A percentile compares a stretch with the other conserved stretches of the same genome.
phyloP scores from a whole-genome alignment of 176 grass and related monocot species.

The Lolium perenne region DNA sequence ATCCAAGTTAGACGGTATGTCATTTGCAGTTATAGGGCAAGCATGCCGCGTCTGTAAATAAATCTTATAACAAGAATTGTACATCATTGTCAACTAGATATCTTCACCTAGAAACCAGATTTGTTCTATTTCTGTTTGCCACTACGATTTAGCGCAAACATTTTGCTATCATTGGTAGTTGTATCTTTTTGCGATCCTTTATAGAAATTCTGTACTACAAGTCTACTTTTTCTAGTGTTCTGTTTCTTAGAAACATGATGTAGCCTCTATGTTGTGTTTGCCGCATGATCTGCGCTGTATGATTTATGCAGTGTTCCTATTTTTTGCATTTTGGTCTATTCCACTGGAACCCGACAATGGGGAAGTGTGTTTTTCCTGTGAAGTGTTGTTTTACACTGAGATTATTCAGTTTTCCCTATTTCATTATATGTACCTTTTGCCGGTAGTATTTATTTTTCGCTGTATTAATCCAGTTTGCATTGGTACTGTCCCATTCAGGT shows the following conservation, averaged over 20 bases:
- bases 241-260: not conserved
- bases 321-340: conserved; percentile 1
- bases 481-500: conserved; percentile 54
- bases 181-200: not conserved
- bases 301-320: not conserved
- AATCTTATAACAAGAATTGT: not conserved
- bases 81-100: not conserved
- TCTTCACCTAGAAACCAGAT: not conserved
- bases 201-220: not conserved
- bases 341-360: not conserved
- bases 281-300: not conserved
- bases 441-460: not conserved
- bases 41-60: too few species aligned
- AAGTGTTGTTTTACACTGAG: not conserved
- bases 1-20: not conserved
- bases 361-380: not conserved
- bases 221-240: not conserved
- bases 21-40: not conserved
- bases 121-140: not conserved
- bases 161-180: not conserved
- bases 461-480: not conserved
- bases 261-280: not conserved
- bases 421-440: not conserved
- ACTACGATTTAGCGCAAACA: not conserved
- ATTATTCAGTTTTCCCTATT: not conserved